These are phyloP conservation scores for Blastomyces gilchristii DNA, from an alignment of 2,329 filamentous ascomycete species.

Conservation along the genomic window DNA sequence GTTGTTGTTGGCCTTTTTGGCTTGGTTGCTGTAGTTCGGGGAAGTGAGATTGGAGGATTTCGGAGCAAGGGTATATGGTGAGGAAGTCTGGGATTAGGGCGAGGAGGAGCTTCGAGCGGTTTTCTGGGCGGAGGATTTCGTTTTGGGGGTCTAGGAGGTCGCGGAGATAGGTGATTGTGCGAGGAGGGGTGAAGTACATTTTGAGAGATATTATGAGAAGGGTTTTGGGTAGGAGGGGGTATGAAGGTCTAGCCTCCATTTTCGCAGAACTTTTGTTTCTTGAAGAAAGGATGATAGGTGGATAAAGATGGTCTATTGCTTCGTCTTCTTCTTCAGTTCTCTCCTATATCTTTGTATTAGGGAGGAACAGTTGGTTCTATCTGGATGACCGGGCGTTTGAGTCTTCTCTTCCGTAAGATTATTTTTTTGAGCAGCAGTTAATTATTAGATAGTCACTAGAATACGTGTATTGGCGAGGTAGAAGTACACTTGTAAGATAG, in stretches of 20 bases:
- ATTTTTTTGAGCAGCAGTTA: not conserved
- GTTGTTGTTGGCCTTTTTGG: constrained; percentile 9
- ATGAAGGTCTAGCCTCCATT: constrained; percentile 16
- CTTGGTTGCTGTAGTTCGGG: no score
- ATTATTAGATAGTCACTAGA: not conserved
- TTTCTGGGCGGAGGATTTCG: constrained; percentile 33
- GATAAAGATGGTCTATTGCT: not conserved
- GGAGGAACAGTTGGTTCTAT: not conserved
- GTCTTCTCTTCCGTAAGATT: not conserved
- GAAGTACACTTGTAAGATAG: not conserved
- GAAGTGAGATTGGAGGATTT: constrained; percentile 24
- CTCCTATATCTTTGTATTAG: not conserved
- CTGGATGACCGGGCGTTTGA: not conserved
- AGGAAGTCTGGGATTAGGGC: constrained; percentile 73
- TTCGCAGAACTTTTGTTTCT: not conserved
- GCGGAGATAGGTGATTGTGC: constrained; percentile 47
- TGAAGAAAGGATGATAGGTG: not conserved
- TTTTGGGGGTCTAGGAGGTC: constrained; percentile 41
- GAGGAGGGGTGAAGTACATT: constrained; percentile 55
- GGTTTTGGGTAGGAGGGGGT: constrained; percentile 28
- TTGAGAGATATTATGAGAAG: constrained; percentile 33
- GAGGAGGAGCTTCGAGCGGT: constrained; percentile 50
- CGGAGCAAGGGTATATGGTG: constrained; percentile 44
- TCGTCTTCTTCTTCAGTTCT: not conserved
- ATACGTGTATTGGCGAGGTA: not conserved